Base-by-base conservation (phyloP, 2,329 filamentous ascomycete species). In the Xylariomycetidae sp. region DNA sequence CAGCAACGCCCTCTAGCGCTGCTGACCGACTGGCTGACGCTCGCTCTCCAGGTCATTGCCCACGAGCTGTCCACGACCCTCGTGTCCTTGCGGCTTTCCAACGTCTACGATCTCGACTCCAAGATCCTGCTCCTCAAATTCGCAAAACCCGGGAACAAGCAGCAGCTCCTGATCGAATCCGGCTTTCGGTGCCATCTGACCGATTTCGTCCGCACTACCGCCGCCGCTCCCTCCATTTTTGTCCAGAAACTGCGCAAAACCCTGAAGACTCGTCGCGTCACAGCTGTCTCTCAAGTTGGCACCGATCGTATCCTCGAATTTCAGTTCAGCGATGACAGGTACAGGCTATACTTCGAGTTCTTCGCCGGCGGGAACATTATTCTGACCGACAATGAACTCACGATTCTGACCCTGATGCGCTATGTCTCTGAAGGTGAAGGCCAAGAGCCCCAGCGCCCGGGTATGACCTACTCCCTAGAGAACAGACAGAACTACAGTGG, bases 41-140 rank as follows among this genome's bases (percentile, higher is more conserved):
- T 13, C 12, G 24, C 13, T 13, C 16, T 32, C 2, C 53, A 94
- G 86, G 87, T 94, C 61, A 93, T 96, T 56, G 84, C 88, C 36
- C 86, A 94, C 58, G 92, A 98, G 73, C 83, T 98, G 42, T 82
- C 87, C 39, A 68, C 75, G 43, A 76, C 73, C 44, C 73, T 98
- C 34, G 76, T 82, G 38, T 77, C 78, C 38, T 72, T 96, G 42
- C 85, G 92, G 43, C 75, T 96, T 31, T 79, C 85, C 42, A 98
- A 98, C 57, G 82, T 95, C 58, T 96, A 98, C 66, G 92, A 98
- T 59, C 77, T 98, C 39, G 94, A 87, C 42, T 88, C 88, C 45
- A 88, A 90, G 56, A 95, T 96, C 54, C 86, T 96, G 54, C 79
- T 96, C 17, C 75, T 98, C 60, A 96, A 95, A 57, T 92, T 98